Evolutionary conservation across 1,284 basidiomycete genomes (phyloP), one percentile per base, ranked within the genome.

Genomic region (Marasmius tenuissimus): DNA sequence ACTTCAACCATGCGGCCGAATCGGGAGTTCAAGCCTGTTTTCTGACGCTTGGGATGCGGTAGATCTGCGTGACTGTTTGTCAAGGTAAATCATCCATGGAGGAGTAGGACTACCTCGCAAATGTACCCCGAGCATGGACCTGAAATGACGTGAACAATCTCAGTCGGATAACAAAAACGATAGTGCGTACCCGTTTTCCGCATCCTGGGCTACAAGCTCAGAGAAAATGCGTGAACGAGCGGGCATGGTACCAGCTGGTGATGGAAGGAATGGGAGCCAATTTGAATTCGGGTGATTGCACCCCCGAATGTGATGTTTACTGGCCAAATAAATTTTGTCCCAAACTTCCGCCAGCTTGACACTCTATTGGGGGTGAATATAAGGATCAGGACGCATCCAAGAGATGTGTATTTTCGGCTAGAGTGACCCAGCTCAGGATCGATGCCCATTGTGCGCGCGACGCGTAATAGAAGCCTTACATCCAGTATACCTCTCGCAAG

Each of bases 1-100:
- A 81, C 78, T 56, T 83, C 78, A 22, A 89, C 75, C 88, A 91
- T 89, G 50, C 77, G 77, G 69, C 91, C 88, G 65, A 84, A 89
- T 39, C 82, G 81, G 22, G 78, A 69, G 65, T 91, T 91, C 55
- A 86, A 71, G n/a, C 80, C 80, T 48, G 69, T 72, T n/a, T 77
- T 82, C 47, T 78, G 78, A 33, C 82, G 80, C 63, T 86, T 88
- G 33, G 67, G 49, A 56, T 65, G 61, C 50, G 61, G 59, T 51
- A 51, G 16, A 51, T 51, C 50, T 51, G 50, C 33, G 16, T 51
- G 50, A 51, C n/a, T 27, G 8, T 18, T 20, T 18, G 20, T 27
- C 9, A 51, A 14, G 50, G 8, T 51, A 6, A 27, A 11, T 16
- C 20, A 2, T 11, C 33, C 20, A 35, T 37, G 9, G 11, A n/a